Evolutionary conservation across 1,139 yeast genomes (phyloP).

Genomic region (Suhomyces chickasaworum): DNA sequence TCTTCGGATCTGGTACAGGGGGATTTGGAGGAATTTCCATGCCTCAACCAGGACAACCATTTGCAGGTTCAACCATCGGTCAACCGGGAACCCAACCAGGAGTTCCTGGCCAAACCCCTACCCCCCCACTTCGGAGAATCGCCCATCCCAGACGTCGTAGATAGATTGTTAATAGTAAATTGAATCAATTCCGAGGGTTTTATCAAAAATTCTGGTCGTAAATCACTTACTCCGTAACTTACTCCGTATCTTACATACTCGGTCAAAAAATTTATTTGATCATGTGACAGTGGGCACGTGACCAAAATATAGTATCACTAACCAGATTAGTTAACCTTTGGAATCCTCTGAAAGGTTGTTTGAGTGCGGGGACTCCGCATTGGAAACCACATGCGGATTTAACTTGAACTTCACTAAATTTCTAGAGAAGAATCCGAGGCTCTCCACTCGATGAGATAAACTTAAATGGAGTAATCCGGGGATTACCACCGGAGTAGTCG

Average conservation of each 20-base stretch:
- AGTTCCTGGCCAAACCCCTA: conserved; percentile 12
- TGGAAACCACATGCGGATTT: not conserved
- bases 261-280: no score
- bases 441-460: not conserved
- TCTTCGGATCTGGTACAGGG: conserved; percentile 20
- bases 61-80: not conserved
- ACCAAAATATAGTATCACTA: no score
- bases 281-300: no score
- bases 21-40: conserved; percentile 7
- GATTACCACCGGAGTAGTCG: no score
- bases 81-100: conserved; percentile 5
- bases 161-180: conserved; percentile 1
- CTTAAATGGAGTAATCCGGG: no score
- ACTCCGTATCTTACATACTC: not conserved
- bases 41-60: conserved; percentile 11
- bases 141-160: conserved; percentile 24
- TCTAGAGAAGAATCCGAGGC: not conserved
- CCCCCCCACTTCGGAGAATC: conserved; percentile 18
- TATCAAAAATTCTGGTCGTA: no score
- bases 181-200: not conserved
- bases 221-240: not conserved
- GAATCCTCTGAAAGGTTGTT: not conserved
- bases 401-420: not conserved
- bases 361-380: not conserved
- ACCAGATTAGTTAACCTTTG: not conserved